A percentile compares a stretch with the other conserved stretches of the same genome.
Conservation (phyloP, 139 green algal species). For the Dunaliella primolecta region DNA sequence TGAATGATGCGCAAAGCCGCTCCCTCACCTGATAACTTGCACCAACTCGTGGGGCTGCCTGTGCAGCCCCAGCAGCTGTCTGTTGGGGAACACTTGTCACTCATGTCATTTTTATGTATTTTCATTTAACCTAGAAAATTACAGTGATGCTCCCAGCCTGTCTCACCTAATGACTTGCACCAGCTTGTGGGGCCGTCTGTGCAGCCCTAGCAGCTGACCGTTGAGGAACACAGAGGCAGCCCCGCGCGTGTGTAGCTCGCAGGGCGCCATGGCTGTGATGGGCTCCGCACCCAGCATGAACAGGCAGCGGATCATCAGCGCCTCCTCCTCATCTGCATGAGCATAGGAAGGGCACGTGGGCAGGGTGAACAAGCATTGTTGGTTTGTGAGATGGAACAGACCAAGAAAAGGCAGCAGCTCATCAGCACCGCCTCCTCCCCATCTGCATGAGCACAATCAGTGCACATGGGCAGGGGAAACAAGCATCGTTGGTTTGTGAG, state of each 20-base stretch:
- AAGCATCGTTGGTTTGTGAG: too few species aligned
- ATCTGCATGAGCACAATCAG: constrained; percentile 23
- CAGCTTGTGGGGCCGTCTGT: constrained; percentile 57
- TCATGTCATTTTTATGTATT: too few species aligned
- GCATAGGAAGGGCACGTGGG: background rate
- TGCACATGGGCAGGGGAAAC: too few species aligned
- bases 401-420: constrained; percentile 32
- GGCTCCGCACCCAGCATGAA: constrained; percentile 77
- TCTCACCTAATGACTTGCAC: constrained; percentile 30
- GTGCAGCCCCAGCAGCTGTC: constrained; percentile 84
- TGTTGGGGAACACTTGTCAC: constrained; percentile 98
- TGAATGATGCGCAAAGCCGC: too few species aligned
- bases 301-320: constrained; percentile 23
- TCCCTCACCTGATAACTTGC: constrained; percentile 11
- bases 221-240: constrained; percentile 90
- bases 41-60: constrained; percentile 57
- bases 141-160: too few species aligned
- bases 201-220: constrained; percentile 85
- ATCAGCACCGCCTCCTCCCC: constrained; percentile 51
- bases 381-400: too few species aligned
- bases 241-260: constrained; percentile 71
- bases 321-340: constrained; percentile 52
- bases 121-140: too few species aligned
- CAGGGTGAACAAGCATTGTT: too few species aligned
- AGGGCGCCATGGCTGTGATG: constrained; percentile 46